These are phyloP conservation scores for Helianthus annuus DNA, from an alignment of 129 eudicot species.

Conservation along the genomic window DNA sequence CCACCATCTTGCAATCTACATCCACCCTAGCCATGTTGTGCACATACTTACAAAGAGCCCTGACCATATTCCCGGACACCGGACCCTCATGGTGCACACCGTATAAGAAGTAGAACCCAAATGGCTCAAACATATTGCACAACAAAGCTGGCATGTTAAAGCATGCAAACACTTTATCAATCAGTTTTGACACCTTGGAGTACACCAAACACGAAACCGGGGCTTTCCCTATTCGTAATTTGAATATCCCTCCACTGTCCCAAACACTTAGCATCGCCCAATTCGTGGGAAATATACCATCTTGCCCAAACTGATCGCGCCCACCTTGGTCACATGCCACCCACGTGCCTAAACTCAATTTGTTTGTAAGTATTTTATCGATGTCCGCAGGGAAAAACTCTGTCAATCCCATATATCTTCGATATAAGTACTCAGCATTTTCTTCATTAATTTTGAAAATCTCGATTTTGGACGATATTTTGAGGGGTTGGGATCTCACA, in stretches of 20 bases:
- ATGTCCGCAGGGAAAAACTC: constrained; percentile 64
- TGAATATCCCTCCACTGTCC: constrained; percentile 57
- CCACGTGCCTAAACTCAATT: constrained; percentile 62
- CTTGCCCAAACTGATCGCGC: constrained; percentile 26
- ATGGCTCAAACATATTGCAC: constrained; percentile 43
- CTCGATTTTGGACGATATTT: constrained; percentile 27
- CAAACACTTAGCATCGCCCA: constrained; percentile 78
- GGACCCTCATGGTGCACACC: constrained; percentile 58
- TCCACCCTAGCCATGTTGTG: constrained; percentile 49
- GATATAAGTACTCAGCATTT: constrained; percentile 54
- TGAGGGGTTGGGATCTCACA: constrained; percentile 24
- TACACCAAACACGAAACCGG: constrained; percentile 42
- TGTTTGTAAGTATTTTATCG: constrained; percentile 44
- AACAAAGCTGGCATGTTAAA: constrained; percentile 40
- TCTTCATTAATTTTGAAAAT: constrained; percentile 42
- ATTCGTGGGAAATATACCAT: constrained; percentile 36
- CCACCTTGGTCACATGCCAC: constrained; percentile 43
- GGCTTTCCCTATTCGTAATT: constrained; percentile 44
- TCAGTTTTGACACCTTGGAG: constrained; percentile 26
- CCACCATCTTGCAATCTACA: constrained; percentile 49
- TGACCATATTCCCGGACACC: constrained; percentile 43
- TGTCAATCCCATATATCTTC: constrained; percentile 44
- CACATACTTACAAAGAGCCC: constrained; percentile 50
- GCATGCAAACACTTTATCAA: constrained; percentile 47
- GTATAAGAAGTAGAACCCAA: constrained; percentile 59